Conservation (phyloP, 2,329 filamentous ascomycete species). For the Phyllosticta citrichinensis region DNA sequence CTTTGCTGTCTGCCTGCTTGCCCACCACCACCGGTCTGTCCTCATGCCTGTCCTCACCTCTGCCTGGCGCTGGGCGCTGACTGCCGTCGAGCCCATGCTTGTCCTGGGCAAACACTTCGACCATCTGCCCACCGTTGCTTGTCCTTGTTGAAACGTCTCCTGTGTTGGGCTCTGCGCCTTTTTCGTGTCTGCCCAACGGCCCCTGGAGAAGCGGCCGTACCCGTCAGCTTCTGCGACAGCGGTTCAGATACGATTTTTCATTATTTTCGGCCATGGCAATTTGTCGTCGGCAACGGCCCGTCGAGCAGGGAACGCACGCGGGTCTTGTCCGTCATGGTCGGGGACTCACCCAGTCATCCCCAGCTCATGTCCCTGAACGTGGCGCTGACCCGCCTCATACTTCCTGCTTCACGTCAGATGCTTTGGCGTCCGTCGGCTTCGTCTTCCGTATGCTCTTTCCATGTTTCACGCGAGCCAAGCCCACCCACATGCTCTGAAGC, state of each 20-base stretch:
- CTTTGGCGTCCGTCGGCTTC: background rate
- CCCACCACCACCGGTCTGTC: background rate
- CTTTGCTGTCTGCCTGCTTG: background rate
- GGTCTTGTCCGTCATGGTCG: background rate
- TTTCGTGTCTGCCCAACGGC: background rate
- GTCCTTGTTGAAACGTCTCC: background rate
- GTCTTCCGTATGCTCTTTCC: background rate
- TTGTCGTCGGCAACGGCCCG: background rate
- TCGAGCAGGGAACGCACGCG: background rate
- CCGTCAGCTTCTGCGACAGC: background rate
- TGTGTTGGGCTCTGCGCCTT: background rate
- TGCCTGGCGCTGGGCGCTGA: background rate
- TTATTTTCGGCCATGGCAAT: background rate
- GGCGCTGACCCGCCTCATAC: background rate
- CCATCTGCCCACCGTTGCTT: background rate
- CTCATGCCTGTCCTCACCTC: background rate
- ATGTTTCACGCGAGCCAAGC: background rate
- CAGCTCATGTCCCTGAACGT: background rate
- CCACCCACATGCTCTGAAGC: background rate
- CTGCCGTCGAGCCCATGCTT: background rate
- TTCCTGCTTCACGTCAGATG: background rate
- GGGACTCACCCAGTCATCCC: background rate
- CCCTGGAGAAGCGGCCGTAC: background rate
- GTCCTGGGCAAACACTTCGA: background rate
- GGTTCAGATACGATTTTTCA: background rate